A percentile compares a stretch with the other conserved stretches of the same genome.
These are phyloP conservation scores for Apiotrichum porosum DNA, from an alignment of 1,284 basidiomycete species.

Conservation along the genomic window DNA sequence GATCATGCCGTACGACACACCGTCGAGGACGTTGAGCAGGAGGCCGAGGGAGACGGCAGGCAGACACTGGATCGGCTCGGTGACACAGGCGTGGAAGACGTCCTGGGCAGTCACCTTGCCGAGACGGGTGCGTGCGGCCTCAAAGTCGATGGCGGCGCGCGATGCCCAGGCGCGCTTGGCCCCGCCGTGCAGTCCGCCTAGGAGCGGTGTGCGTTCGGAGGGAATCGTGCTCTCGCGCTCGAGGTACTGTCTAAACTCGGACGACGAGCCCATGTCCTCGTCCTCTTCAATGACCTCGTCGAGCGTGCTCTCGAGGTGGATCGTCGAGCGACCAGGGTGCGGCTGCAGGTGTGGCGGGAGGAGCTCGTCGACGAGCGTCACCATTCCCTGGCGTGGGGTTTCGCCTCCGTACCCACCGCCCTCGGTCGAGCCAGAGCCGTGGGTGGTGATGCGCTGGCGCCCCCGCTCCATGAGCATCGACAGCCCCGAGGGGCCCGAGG, in stretches of 20 bases:
- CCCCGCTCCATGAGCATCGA: slow-evolving; percentile 38
- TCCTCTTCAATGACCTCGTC: slow-evolving; percentile 13
- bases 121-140: slow-evolving; percentile 9
- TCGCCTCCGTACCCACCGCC: too few relatives aligned
- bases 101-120: slow-evolving; percentile 40
- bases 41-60: slow-evolving; percentile 84
- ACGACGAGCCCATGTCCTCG: slow-evolving; percentile 5
- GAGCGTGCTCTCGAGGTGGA: neutral
- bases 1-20: slow-evolving; percentile 64
- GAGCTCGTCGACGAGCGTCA: neutral
- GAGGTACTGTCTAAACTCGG: slow-evolving; percentile 14
- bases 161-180: slow-evolving; percentile 12
- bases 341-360: neutral
- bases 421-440: slow-evolving; percentile 11
- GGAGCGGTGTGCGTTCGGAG: slow-evolving; percentile 14
- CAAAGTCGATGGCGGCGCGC: slow-evolving; percentile 9
- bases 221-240: slow-evolving; percentile 3
- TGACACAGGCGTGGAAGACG: slow-evolving; percentile 43
- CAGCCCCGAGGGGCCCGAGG: slow-evolving; percentile 32
- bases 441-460: slow-evolving; percentile 2
- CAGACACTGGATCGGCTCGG: slow-evolving; percentile 53
- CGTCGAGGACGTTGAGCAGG: slow-evolving; percentile 88
- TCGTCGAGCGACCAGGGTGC: slow-evolving; percentile 4
- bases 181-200: neutral
- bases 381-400: slow-evolving; percentile 4